phyloP scores from a whole-genome alignment of 2,329 filamentous ascomycete genomes.

The Emergomyces pasteurianus region DNA sequence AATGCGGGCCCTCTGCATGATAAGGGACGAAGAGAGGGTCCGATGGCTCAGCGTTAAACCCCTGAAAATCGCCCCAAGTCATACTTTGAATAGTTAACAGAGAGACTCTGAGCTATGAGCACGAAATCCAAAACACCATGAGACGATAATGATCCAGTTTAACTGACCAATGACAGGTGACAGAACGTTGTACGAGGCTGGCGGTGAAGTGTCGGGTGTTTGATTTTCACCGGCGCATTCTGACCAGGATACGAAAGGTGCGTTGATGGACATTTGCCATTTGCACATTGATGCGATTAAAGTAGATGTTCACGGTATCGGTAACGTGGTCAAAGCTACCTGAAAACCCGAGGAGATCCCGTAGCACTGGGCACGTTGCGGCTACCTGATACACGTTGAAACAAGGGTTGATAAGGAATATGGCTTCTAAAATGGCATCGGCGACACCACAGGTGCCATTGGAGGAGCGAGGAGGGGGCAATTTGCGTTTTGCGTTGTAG shows the following conservation, averaged over 20 bases:
- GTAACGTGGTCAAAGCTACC: constrained; percentile 54
- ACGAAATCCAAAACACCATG: constrained; percentile 61
- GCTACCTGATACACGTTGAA: constrained; percentile 66
- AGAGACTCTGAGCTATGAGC: constrained; percentile 55
- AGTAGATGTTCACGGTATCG: constrained; percentile 51
- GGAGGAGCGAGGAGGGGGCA: constrained; percentile 41
- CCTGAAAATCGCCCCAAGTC: constrained; percentile 62
- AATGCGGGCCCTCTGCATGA: constrained; percentile 36
- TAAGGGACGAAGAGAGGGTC: constrained; percentile 60
- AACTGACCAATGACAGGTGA: constrained; percentile 62
- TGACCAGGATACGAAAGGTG: constrained; percentile 44
- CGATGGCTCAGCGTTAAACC: constrained; percentile 51
- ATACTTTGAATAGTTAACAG: constrained; percentile 67
- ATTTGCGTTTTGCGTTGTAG: constrained; percentile 54
- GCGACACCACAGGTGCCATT: constrained; percentile 46
- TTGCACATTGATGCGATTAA: constrained; percentile 60
- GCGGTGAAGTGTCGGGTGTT: constrained; percentile 30
- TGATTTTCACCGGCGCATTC: constrained; percentile 38
- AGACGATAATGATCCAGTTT: constrained; percentile 58
- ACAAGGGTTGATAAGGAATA: constrained; percentile 56
- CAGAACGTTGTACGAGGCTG: constrained; percentile 46
- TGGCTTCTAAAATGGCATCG: constrained; percentile 43
- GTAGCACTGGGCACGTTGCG: constrained; percentile 57
- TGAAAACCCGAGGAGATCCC: constrained; percentile 58
- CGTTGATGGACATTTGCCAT: constrained; percentile 56